Evolutionary conservation across 768 basidiomycete species (phyloP).

Genomic region (Collybia nuda): DNA sequence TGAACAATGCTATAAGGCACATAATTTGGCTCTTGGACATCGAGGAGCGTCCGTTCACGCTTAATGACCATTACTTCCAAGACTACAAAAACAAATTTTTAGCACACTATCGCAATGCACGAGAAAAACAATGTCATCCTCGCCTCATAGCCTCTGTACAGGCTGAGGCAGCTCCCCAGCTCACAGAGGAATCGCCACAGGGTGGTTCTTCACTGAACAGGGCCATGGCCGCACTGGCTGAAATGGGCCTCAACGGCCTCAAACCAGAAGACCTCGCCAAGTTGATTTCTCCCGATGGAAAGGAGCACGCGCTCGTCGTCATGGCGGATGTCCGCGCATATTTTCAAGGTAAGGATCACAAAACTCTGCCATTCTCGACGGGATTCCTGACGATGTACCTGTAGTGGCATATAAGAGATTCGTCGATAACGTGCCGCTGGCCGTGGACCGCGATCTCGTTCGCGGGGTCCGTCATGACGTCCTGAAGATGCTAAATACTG

Average conservation of each 20-base stretch:
- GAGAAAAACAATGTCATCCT: constrained; percentile 29
- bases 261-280: constrained; percentile 44
- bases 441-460: constrained; percentile 57
- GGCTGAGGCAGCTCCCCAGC: too few relatives aligned
- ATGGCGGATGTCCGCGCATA: constrained; percentile 76
- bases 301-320: constrained; percentile 57
- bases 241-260: constrained; percentile 36
- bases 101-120: constrained; percentile 42
- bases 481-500: constrained; percentile 41
- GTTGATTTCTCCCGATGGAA: constrained; percentile 48
- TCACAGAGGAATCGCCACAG: not conserved
- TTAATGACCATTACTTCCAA: constrained; percentile 47
- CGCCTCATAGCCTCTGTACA: constrained; percentile 13
- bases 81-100: constrained; percentile 51
- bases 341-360: constrained; percentile 60
- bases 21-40: constrained; percentile 46
- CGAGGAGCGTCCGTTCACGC: constrained; percentile 43
- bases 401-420: constrained; percentile 66
- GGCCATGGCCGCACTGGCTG: constrained; percentile 32
- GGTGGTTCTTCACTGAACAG: constrained; percentile 13
- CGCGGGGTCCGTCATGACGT: constrained; percentile 48
- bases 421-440: constrained; percentile 53
- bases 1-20: constrained; percentile 33
- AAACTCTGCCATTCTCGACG: too few relatives aligned
- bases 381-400: too few relatives aligned